phyloP scores from a whole-genome alignment of 1,284 basidiomycete genomes.

The Apiotrichum porosum region DNA sequence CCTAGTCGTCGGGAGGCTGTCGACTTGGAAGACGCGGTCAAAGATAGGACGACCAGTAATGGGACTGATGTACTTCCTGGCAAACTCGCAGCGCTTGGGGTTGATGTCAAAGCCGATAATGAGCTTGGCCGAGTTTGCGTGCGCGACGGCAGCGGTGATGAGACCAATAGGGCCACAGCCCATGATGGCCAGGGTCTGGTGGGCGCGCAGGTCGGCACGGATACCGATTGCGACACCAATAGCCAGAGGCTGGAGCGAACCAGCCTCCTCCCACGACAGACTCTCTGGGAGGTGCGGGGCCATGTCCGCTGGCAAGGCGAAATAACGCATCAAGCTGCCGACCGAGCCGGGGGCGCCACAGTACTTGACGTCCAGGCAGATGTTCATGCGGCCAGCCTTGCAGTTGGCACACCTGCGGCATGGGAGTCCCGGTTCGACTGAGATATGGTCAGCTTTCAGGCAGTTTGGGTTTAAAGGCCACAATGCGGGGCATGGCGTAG shows the following conservation, averaged over 20 bases:
- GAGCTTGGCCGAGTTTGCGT: slow-evolving; percentile 49
- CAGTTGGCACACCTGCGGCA: slow-evolving; percentile 47
- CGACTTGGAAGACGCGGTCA: slow-evolving; percentile 39
- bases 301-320: slow-evolving; percentile 45
- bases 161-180: slow-evolving; percentile 51
- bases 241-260: slow-evolving; percentile 81
- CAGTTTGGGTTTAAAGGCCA: too few relatives aligned
- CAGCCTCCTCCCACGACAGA: slow-evolving; percentile 51
- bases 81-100: slow-evolving; percentile 75
- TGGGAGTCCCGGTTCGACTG: slow-evolving; percentile 58
- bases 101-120: slow-evolving; percentile 61
- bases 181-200: slow-evolving; percentile 43
- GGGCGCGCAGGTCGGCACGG: slow-evolving; percentile 36
- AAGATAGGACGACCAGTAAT: slow-evolving; percentile 37
- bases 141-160: slow-evolving; percentile 50
- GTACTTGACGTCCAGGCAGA: slow-evolving; percentile 39
- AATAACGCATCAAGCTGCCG: slow-evolving; percentile 38
- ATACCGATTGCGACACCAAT: slow-evolving; percentile 44
- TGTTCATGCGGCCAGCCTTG: slow-evolving; percentile 70
- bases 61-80: slow-evolving; percentile 59
- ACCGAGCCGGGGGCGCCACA: slow-evolving; percentile 43
- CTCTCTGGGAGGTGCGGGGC: slow-evolving; percentile 47
- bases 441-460: not conserved
- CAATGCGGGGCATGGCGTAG: too few relatives aligned
- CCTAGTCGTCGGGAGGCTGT: slow-evolving; percentile 18